Evolutionary conservation across 345 rosid species (phyloP), one percentile per base, ranked within the genome.

Genomic region (Eucalyptus leucophloia): DNA sequence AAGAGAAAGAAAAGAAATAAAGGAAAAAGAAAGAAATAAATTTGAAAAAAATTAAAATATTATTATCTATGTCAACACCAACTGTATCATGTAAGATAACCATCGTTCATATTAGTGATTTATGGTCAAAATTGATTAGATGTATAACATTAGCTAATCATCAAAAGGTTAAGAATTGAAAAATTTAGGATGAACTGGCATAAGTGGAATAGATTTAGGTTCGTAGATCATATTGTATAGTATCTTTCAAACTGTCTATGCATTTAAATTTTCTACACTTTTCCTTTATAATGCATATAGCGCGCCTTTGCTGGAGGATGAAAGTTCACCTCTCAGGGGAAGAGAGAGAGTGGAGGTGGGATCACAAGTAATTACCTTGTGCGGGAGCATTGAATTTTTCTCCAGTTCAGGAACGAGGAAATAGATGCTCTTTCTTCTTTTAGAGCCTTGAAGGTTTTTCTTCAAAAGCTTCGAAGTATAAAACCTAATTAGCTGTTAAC

Each of bases 141-240:
- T 56, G 30, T 0, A 56, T 56, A 0, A 26, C 3, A 56, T 56
- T 56, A 10, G 1, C 62, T 26, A 56, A 56, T 23, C 0, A 56
- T 53, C 14, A 24, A 56, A 56, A 56, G 3, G 30, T 56, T 24
- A 23, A 24, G 0, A 1, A 56, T 24, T 56, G 30, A 56, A 56
- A 56, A 56, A 9, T 4, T 56, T 56, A 24, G 12, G 62, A 23
- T 56, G 62, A 56, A 24, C 0, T 1, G 14, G 13, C 30, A 56
- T 56, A 56, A 56, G 30, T 9, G 62, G 3, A 56, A 56, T 56
- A 53, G 5, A 53, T 53, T 53, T 53, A 88, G 95, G 94, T 93
- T 24, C 30, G 91, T 89, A 5, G 4, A 2, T 88, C 10, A 37
- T 10, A 3, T 72, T 72, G 45, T 72, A 37, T 72, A 37, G 26